These are phyloP conservation scores for Cymodocea nodosa DNA, from an alignment of 116 monocot species.

Conservation along the genomic window DNA sequence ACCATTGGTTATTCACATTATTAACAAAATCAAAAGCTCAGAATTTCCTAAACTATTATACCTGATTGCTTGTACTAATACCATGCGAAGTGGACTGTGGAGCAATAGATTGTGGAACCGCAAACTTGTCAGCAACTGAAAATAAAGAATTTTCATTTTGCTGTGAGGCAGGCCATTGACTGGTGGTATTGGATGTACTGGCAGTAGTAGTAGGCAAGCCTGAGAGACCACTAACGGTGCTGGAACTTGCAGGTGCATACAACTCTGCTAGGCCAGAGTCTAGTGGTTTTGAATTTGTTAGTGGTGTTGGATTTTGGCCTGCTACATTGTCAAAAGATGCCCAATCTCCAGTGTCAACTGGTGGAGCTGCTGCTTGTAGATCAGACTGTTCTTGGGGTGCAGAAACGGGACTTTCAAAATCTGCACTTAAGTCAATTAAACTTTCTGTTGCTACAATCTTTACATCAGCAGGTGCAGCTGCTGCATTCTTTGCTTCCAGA, in stretches of 20 bases:
- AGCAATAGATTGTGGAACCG: slow-evolving; percentile 7
- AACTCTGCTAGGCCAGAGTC: neutral
- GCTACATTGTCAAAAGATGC: slow-evolving; percentile 61
- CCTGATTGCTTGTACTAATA: slow-evolving; percentile 29
- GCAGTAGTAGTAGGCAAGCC: slow-evolving; percentile 6
- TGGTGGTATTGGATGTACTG: slow-evolving; percentile 18
- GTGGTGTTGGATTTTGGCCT: slow-evolving; percentile 25
- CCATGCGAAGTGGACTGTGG: slow-evolving; percentile 12
- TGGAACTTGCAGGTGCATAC: slow-evolving; percentile 6
- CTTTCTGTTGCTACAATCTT: slow-evolving; percentile 39
- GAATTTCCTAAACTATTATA: neutral
- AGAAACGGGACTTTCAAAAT: slow-evolving; percentile 33
- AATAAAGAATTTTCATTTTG: slow-evolving; percentile 37
- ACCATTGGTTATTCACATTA: neutral
- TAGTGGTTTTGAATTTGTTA: neutral
- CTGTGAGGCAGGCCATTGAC: slow-evolving; percentile 20
- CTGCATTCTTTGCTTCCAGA: slow-evolving; percentile 24
- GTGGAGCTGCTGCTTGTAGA: slow-evolving; percentile 16
- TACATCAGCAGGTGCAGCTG: slow-evolving; percentile 11
- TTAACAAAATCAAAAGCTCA: neutral
- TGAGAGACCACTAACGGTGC: neutral
- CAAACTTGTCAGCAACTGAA: slow-evolving; percentile 10
- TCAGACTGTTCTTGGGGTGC: slow-evolving; percentile 13
- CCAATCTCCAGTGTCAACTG: slow-evolving; percentile 48
- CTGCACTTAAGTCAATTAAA: slow-evolving; percentile 70